Base-by-base conservation (phyloP, 2,329 filamentous ascomycete genomes). In the Pestalotiopsis sp. region DNA sequence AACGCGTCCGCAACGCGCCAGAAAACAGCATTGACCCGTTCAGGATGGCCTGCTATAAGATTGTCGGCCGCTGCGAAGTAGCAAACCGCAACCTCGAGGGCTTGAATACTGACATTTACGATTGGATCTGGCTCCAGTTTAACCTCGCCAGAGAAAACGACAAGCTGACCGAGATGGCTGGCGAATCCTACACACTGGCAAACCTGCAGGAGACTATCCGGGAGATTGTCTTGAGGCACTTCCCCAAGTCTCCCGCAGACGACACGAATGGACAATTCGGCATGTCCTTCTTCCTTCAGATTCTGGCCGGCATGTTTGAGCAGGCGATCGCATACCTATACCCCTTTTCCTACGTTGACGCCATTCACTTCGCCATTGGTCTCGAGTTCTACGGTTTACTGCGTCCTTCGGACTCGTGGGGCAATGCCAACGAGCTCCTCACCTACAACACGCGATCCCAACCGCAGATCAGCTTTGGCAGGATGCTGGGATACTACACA, bases 41-140 rank as follows among this genome's bases (percentile, higher is more conserved):
- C 83, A 91, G 94, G 67, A 95, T 97, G 90, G 95, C 95, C 62
- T 98, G 96, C 80, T 98, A 98, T 86, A 98, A 99, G 85, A 91
- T 99, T 70, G 92, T 99, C 74, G 96, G 97, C 60, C 94, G 90
- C 60, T 91, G 90, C 73, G 90, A 92, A 75, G 82, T 92, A 31
- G 84, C 83, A 76, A 90, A 90, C 79, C 87, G 90, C 71, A 89
- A 86, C 73, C 79, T 92, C 38, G 89, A 91, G 27, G 87, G 87
- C 60, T 81, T 92, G 45, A 88, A 88, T 74, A 89, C 86, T 14
- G 88, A 90, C 69, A 88, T 92, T 69, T 88, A 91, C 75, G 90
- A 92, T 79, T 92, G 89, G 88, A 87, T 91, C 76, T 92, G 90
- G 90, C 84, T 92, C 68, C 90, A 92, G 76, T 90, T 92, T 81